These are phyloP conservation scores for Simplicillium aogashimaense DNA, from an alignment of 2,329 filamentous ascomycete species.

Conservation along the genomic window DNA sequence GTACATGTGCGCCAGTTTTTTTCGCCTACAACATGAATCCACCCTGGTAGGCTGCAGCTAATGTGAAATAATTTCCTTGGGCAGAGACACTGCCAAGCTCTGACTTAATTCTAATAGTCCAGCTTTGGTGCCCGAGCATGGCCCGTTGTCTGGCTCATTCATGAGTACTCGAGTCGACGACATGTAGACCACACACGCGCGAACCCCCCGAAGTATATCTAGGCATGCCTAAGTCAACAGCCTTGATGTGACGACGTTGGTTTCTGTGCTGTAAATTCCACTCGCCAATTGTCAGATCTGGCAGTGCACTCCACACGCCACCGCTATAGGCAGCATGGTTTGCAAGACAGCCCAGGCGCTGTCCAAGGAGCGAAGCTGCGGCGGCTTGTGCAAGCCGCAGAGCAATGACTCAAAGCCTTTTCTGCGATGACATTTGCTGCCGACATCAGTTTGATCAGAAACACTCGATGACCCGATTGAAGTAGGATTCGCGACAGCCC, in stretches of 20 bases:
- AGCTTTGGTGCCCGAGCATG: slow-evolving; percentile 38
- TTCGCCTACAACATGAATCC: slow-evolving; percentile 37
- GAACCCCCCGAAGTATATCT: slow-evolving; percentile 12
- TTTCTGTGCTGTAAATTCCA: slow-evolving; percentile 25
- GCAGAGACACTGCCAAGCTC: slow-evolving; percentile 34
- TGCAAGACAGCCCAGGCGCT: slow-evolving; percentile 26
- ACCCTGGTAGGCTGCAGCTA: slow-evolving; percentile 39
- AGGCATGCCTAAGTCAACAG: slow-evolving; percentile 19
- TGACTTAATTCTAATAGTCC: slow-evolving; percentile 38
- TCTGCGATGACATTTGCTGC: slow-evolving; percentile 15
- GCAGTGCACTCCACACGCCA: slow-evolving; percentile 18
- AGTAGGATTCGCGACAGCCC: slow-evolving; percentile 20
- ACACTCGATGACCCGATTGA: slow-evolving; percentile 25
- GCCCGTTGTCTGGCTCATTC: slow-evolving; percentile 37
- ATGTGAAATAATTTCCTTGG: slow-evolving; percentile 31
- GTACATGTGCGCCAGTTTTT: slow-evolving; percentile 22
- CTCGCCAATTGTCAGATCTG: slow-evolving; percentile 22
- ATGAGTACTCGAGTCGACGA: slow-evolving; percentile 38
- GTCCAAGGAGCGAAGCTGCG: slow-evolving; percentile 21
- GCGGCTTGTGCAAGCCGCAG: slow-evolving; percentile 21
- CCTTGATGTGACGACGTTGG: slow-evolving; percentile 25
- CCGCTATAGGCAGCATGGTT: slow-evolving; percentile 30
- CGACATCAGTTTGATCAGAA: slow-evolving; percentile 25
- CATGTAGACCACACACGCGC: slow-evolving; percentile 31
- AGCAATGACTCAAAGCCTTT: slow-evolving; percentile 13